Percentiles rank a stretch among this genome's conserved stretches.
Conservation (phyloP, 495 filamentous ascomycete genomes). For the Penicillium ucsense region DNA sequence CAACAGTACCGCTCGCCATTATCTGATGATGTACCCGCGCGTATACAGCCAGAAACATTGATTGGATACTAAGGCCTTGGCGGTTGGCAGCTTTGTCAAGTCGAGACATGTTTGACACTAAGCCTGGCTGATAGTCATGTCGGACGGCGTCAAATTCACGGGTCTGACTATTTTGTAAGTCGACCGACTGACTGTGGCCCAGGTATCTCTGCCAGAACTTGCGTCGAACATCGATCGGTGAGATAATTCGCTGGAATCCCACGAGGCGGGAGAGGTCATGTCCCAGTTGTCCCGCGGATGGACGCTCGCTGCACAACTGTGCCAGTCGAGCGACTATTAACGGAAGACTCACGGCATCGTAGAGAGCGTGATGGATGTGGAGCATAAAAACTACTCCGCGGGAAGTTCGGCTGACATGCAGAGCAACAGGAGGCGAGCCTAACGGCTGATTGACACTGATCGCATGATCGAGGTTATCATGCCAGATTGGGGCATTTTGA, state of each 20-base stretch:
- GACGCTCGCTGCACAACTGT: conserved; percentile 6
- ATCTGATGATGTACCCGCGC: conserved; percentile 18
- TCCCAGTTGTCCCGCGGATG: neutral
- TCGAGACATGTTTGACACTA: conserved; percentile 17
- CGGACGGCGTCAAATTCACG: conserved; percentile 13
- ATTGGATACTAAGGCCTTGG: conserved; percentile 23
- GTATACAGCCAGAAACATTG: conserved; percentile 26
- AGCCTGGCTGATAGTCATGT: conserved; percentile 19
- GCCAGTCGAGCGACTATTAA: conserved; percentile 15
- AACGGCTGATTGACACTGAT: conserved; percentile 3
- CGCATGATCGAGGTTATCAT: conserved; percentile 6
- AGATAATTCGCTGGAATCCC: conserved; percentile 19
- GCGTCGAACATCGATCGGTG: conserved; percentile 15
- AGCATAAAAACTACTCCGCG: conserved; percentile 15
- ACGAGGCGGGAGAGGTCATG: conserved; percentile 20
- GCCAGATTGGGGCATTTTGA: conserved; percentile 17
- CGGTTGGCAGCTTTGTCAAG: conserved; percentile 19
- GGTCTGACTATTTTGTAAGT: neutral
- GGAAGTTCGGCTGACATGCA: conserved; percentile 18
- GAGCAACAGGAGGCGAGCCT: conserved; percentile 12
- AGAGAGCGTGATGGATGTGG: conserved; percentile 30
- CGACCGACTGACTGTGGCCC: conserved; percentile 6
- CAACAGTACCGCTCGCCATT: neutral
- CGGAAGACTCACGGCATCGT: conserved; percentile 26
- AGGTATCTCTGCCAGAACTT: conserved; percentile 27